Base-by-base conservation (phyloP, 352 stramenopile species). In the Pythium guiyangense region DNA sequence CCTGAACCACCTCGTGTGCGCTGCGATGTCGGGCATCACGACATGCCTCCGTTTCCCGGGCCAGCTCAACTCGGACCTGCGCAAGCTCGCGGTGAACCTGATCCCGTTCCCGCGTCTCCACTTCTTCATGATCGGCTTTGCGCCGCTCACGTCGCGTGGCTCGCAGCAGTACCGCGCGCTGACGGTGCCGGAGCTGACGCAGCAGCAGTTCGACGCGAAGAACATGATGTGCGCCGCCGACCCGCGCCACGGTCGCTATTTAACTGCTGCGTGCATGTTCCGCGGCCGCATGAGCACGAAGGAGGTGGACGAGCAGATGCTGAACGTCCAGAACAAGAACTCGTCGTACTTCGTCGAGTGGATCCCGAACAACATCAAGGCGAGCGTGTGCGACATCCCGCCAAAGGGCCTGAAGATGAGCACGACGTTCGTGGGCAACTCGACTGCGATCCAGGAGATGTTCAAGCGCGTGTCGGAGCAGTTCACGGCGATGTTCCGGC, bases 281-380 rank as follows among this genome's bases (percentile, higher is more conserved):
- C 96, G 97, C 81, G 97, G 97, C 62, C 85, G 84, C 71, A 99
- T 99, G 96, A 99, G 96, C 60, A 98, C 96, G 67, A 99, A 99
- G 84, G 97, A 99, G 74, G 97, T 99, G 55, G 92, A 98, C 61
- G 94, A 99, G 71, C 93, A 98, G 81, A 99, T 99, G 97, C 79
- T 99, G 54, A 98, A 99, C 77, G 97, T 99, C 63, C 92, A 99
- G 62, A 99, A 98, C 93, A 99, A 99, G 90, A 99, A 99, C 85
- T 98, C 94, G 29, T 98, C 91, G 55, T 99, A 99, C 92, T 99
- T 99, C 78, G 97, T 99, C 31, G 97, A 99, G 75, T 99, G 97
- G 97, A 99, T 99, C 74, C 97, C 97, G 57, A 99, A 99, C 90
- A 99, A 99, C 85, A 97, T 99, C 74, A 99, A 99, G 92, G 96